These are phyloP conservation scores for Remersonia thermophila DNA, from an alignment of 2,329 filamentous ascomycete species.

Conservation along the genomic window DNA sequence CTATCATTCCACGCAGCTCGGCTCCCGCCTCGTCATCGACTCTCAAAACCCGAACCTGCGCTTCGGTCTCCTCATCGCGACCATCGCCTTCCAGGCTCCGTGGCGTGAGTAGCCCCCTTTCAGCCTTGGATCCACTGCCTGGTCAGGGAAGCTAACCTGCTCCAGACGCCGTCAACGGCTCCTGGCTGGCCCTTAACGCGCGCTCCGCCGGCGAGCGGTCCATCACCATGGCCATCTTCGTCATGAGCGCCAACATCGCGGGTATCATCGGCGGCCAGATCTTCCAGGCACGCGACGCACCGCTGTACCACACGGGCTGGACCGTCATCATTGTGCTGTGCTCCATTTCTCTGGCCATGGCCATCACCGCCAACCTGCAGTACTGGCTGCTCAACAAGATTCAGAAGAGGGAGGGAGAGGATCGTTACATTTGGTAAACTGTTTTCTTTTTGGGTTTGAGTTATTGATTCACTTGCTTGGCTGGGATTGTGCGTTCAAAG, in stretches of 20 bases:
- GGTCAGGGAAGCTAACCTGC: too few species aligned
- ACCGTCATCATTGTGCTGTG: slow-evolving; percentile 11
- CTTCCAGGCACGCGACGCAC: slow-evolving; percentile 14
- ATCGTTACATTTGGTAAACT: slow-evolving; percentile 8
- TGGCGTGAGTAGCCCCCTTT: slow-evolving; percentile 20
- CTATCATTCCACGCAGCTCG: too few species aligned
- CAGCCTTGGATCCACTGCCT: neutral
- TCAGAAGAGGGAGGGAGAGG: slow-evolving; percentile 7
- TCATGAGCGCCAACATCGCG: slow-evolving; percentile 16
- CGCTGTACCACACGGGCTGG: slow-evolving; percentile 15
- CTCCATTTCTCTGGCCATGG: slow-evolving; percentile 9
- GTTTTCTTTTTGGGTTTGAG: too few species aligned
- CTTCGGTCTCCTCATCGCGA: slow-evolving; percentile 20
- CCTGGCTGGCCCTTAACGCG: slow-evolving; percentile 16
- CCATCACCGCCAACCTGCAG: slow-evolving; percentile 13
- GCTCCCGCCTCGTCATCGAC: slow-evolving; percentile 18
- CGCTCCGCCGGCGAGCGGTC: slow-evolving; percentile 14
- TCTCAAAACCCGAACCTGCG: slow-evolving; percentile 17
- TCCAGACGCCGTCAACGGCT: slow-evolving; percentile 14
- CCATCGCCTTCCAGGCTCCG: slow-evolving; percentile 18
- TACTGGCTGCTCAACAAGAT: slow-evolving; percentile 13
- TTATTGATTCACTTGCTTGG: too few species aligned
- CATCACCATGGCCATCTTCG: slow-evolving; percentile 16
- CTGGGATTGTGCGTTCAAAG: too few species aligned
- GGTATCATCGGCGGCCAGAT: slow-evolving; percentile 18